Evolutionary conservation across 2,329 filamentous ascomycete species (phyloP).

Genomic region (Dactylellina sp.): DNA sequence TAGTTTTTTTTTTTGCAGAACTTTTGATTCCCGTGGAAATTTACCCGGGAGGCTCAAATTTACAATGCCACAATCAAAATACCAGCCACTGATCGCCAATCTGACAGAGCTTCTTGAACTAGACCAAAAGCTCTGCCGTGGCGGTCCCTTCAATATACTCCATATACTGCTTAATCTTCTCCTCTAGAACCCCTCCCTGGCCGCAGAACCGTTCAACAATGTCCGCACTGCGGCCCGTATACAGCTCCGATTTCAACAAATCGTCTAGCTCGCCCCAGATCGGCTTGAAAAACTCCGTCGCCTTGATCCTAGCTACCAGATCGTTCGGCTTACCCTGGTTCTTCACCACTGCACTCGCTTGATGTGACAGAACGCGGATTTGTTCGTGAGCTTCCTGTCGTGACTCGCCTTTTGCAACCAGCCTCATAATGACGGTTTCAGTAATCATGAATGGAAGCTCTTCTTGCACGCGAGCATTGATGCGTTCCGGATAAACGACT

Average conservation of each 20-base stretch:
- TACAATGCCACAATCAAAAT: not conserved
- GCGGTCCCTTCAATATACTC: constrained; percentile 20
- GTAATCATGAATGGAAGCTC: constrained; percentile 91
- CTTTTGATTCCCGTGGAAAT: too few relatives aligned
- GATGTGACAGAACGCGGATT: constrained; percentile 82
- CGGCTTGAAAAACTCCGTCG: constrained; percentile 78
- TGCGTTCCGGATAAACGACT: constrained; percentile 82
- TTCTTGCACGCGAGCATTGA: constrained; percentile 74
- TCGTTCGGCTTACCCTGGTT: constrained; percentile 81
- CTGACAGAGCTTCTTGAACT: not conserved
- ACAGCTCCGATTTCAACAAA: constrained; percentile 72
- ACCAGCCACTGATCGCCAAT: too few relatives aligned
- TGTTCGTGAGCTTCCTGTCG: constrained; percentile 88
- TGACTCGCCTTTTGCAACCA: constrained; percentile 76
- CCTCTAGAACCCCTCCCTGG: constrained; percentile 5
- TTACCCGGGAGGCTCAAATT: not conserved
- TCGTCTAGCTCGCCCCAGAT: constrained; percentile 76
- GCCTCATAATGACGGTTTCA: constrained; percentile 79
- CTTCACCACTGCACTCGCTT: constrained; percentile 79
- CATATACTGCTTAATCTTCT: constrained; percentile 23
- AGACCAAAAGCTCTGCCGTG: constrained; percentile 27
- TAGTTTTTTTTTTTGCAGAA: too few relatives aligned
- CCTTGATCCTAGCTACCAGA: constrained; percentile 80
- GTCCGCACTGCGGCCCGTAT: constrained; percentile 29
- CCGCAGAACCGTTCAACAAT: constrained; percentile 33